phyloP scores from a whole-genome alignment of 306 rosid genomes.

The Amphicarpaea edgeworthii region DNA sequence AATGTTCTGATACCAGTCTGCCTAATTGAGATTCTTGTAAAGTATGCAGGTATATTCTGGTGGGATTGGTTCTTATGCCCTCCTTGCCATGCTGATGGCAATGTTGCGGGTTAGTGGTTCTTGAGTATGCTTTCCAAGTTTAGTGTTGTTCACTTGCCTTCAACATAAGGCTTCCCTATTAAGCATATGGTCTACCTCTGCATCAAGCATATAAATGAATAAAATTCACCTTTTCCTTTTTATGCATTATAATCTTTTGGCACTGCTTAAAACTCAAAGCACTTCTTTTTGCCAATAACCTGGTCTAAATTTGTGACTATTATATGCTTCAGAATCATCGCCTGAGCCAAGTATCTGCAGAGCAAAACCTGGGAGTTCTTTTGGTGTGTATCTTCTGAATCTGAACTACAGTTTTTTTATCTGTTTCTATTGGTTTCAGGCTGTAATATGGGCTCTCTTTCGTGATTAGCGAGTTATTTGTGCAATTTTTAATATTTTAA shows the following conservation, averaged over 20 bases:
- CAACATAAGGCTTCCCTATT: conserved; percentile 27
- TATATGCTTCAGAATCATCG: conserved; percentile 65
- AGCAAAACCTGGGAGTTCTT: conserved; percentile 85
- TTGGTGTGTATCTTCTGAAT: conserved; percentile 68
- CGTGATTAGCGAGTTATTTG: conserved; percentile 16
- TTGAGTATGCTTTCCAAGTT: conserved; percentile 32
- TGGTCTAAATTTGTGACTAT: conserved; percentile 35
- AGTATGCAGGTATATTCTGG: conserved; percentile 91
- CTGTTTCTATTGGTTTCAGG: conserved; percentile 4
- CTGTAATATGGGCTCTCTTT: conserved; percentile 8
- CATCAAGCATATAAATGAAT: conserved; percentile 7
- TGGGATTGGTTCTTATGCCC: conserved; percentile 95
- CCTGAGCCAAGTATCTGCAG: conserved; percentile 56
- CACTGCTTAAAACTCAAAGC: conserved; percentile 26
- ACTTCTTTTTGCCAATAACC: conserved; percentile 20
- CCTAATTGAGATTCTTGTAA: conserved; percentile 52
- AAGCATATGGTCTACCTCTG: conserved; percentile 11
- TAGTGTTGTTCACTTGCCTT: conserved; percentile 1
- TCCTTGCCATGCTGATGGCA: conserved; percentile 92
- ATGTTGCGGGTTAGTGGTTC: conserved; percentile 79
- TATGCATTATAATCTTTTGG: conserved; percentile 17
- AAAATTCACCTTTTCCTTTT: background rate
- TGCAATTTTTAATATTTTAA: background rate
- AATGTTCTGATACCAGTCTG: conserved; percentile 30
- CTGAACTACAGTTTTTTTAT: conserved; percentile 18